Evolutionary conservation across 768 basidiomycete genomes (phyloP).

Genomic region (Phylloporus rhodoxanthus): DNA sequence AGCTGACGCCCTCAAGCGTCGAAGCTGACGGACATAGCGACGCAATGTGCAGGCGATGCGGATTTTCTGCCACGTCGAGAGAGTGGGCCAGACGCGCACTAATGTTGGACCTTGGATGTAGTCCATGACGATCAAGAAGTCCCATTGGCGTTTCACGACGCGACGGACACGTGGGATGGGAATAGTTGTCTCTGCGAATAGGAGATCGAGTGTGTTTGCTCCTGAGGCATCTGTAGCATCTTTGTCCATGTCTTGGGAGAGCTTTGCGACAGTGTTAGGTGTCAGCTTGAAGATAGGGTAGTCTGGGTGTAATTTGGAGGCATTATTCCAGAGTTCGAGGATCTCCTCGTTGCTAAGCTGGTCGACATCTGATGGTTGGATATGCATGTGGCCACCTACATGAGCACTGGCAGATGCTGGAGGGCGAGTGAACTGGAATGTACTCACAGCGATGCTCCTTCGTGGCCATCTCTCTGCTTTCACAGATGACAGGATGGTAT

Average conservation of each 20-base stretch:
- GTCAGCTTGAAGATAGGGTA: background rate
- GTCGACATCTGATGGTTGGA: background rate
- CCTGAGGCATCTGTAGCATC: background rate
- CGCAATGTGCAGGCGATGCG: background rate
- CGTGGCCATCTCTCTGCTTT: background rate
- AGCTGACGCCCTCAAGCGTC: background rate
- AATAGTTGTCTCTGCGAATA: background rate
- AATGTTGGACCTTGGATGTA: background rate
- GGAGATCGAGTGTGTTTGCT: background rate
- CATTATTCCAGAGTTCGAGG: background rate
- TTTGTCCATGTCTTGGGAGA: background rate
- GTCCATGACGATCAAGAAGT: background rate
- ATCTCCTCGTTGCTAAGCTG: background rate
- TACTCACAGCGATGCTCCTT: background rate
- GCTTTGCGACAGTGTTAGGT: background rate
- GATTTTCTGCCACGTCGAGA: background rate
- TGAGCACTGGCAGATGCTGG: background rate
- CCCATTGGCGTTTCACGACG: background rate
- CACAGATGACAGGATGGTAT: background rate
- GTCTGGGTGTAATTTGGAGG: background rate
- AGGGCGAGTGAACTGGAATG: background rate
- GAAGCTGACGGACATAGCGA: background rate
- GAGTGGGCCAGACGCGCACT: background rate
- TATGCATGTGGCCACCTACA: too few relatives aligned
- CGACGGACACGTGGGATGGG: background rate